Evolutionary conservation across 345 rosid species (phyloP).

Genomic region (Salix viminalis): DNA sequence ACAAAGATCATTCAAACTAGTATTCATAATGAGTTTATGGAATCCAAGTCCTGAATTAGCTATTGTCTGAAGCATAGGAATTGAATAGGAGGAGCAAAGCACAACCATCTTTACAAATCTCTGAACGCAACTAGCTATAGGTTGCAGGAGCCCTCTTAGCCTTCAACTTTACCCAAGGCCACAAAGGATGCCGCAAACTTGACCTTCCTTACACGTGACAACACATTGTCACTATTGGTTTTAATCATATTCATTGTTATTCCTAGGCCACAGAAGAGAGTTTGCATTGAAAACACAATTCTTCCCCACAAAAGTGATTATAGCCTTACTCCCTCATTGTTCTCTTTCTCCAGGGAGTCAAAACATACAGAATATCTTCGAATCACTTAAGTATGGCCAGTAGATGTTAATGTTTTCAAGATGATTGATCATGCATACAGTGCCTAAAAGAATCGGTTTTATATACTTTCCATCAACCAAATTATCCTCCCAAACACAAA

Average conservation of each 20-base stretch:
- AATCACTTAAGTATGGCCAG: too few relatives aligned
- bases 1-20: neutral
- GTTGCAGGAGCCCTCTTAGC: neutral
- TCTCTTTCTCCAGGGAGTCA: too few relatives aligned
- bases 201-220: neutral
- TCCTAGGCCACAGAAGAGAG: too few relatives aligned
- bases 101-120: neutral
- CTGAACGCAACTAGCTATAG: neutral
- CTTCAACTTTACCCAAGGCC: neutral
- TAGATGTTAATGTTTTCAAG: neutral
- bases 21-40: neutral
- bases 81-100: neutral
- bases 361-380: too few relatives aligned
- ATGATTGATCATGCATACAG: neutral
- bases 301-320: too few relatives aligned
- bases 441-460: too few relatives aligned
- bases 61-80: neutral
- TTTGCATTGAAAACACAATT: too few relatives aligned
- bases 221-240: too few relatives aligned
- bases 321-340: too few relatives aligned
- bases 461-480: neutral
- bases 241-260: too few relatives aligned
- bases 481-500: neutral
- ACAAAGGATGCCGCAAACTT: neutral
- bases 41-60: neutral